Base-by-base conservation (phyloP, 257 asterid genomes). In the Cruciata laevipes region DNA sequence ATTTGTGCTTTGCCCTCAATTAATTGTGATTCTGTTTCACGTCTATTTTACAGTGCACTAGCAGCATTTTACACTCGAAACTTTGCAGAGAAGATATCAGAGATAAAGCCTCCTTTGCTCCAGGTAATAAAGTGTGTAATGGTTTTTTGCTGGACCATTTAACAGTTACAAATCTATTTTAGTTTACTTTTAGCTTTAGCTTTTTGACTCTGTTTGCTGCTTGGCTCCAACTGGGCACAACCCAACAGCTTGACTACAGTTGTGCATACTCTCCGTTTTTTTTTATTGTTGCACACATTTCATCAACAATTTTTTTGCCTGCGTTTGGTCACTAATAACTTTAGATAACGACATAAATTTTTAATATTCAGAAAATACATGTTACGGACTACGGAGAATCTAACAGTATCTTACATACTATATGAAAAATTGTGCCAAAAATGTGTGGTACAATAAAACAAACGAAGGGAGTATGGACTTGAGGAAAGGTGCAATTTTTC, bases 41-140 rank as follows among this genome's bases (percentile, higher is more conserved):
- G 66, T 73, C 61, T 77, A 55, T 80, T 44, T 69, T 85, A 80
- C 85, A 90, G 99, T 84, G 91, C 95, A 76, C 78, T 93, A 75
- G 97, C 99, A 63, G 96, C 99, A 77, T 93, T 93, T 75, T 93
- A 93, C 68, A 85, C 82, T 42, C 82, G 99, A 84, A 88, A 82
- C 70, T 84, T 93, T 69, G 87, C 89, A 0, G 96, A 90, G 77
- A 86, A 82, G 78, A 70, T 88, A 73, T 70, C 83, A 49, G 96
- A 83, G 71, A 69, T 93, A 73, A 85, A 79, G 77, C 95, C 99
- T 69, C 97, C 99, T 73, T 77, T 73, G 68, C 99, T 86, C 70
- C 96, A 88, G 99, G 99, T 93, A 85, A 74, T 76, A 76, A 57
- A 10, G 58, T 60, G 21, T 49, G 67, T 73, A 40, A 70, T 42